A percentile compares a stretch with the other conserved stretches of the same genome.
phyloP scores from a whole-genome alignment of 202 grass and related monocot genomes.

The Sporobolus alterniflorus region DNA sequence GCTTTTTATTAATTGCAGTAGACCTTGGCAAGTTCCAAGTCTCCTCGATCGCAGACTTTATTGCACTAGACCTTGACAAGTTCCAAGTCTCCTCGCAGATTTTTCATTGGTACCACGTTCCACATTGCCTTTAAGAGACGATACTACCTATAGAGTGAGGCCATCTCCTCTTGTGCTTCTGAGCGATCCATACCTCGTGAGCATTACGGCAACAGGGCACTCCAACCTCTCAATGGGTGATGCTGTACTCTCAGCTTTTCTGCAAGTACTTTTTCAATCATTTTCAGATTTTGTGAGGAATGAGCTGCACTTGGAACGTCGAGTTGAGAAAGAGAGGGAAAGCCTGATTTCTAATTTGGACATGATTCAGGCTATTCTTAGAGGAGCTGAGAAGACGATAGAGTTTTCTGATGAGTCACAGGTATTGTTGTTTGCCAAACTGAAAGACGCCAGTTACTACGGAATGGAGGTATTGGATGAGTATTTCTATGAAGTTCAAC shows the following conservation, averaged over 20 bases:
- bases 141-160: background rate
- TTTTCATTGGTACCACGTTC: background rate
- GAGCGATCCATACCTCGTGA: constrained; percentile 15
- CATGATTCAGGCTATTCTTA: constrained; percentile 32
- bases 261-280: constrained; percentile 26
- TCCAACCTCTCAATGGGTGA: constrained; percentile 12
- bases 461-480: constrained; percentile 45
- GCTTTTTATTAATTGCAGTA: background rate
- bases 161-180: background rate
- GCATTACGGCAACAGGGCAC: background rate
- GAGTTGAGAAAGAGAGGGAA: background rate
- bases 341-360: background rate
- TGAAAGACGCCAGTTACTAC: constrained; percentile 43
- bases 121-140: background rate
- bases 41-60: background rate
- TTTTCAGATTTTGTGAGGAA: background rate
- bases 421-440: background rate
- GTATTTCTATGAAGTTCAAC: constrained; percentile 31
- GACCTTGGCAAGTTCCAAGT: constrained; percentile 39
- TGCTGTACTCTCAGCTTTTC: constrained; percentile 21
- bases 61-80: constrained; percentile 19
- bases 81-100: background rate
- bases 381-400: background rate
- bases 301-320: background rate
- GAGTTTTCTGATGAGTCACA: background rate